Base-by-base conservation (phyloP, 495 filamentous ascomycete genomes). In the Cercophora samala region DNA sequence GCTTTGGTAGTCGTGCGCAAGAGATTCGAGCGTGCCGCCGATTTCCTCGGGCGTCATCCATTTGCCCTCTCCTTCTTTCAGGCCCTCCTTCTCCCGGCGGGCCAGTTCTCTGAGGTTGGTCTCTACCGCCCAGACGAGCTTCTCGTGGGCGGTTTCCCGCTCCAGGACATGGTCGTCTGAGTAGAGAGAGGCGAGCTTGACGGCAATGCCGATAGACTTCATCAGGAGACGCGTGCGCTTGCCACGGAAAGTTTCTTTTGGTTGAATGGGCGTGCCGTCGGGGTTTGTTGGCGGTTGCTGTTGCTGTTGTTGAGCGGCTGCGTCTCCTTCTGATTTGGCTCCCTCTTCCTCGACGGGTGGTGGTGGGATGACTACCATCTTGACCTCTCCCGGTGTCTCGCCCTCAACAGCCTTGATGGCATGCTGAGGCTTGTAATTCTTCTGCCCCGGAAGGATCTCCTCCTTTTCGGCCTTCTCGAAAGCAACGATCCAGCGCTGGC, bases 131-230 rank as follows among this genome's bases (percentile, higher is more conserved):
- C 90, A 91, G n/a, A 89, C 80, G 63, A 96, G 80, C 51, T 84
- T 80, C 72, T 88, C 86, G 72, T 96, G 90, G 1, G 92, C 91
- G 21, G 83, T 79, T 42, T 91, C 88, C 15, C 79, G 75, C 56
- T 91, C 79, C 60, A 83, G 75, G 19, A 91, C 73, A 71, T 87
- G 84, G 61, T 84, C 79, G 56, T 83, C 82, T 32, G 83, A 79
- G 75, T 96, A 96, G 26, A 97, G 81, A 70, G 93, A 87, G 18
- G 88, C 94, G 15, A 97, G 78, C 77, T 96, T 97, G 66, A 93
- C 87, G 70, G 85, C 85, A 24, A 95, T 86, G 5, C 84, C 85
- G 17, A 97, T 85, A 0, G 87, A 84, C 78, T 89, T 93, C 67
- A 82, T 87, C 63, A 97, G 74, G 17, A 93, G 75, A 69, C 87